A percentile compares a stretch with the other conserved stretches of the same genome.
phyloP scores from a whole-genome alignment of 257 asterid genomes.

The Solanum piurae region DNA sequence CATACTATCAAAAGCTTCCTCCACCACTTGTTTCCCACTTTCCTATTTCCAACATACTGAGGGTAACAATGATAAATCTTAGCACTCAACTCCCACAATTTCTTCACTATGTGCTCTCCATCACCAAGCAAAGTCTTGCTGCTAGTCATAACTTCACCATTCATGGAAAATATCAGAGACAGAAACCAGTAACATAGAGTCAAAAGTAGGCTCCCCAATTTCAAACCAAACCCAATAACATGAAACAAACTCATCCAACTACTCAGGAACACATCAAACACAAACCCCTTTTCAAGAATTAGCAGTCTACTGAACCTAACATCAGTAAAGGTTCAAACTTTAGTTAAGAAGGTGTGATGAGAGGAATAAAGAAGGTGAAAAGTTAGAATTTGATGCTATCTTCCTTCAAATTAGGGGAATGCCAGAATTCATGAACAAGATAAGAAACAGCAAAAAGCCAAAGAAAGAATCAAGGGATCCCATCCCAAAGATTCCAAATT shows the following conservation, averaged over 20 bases:
- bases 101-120: conserved; percentile 52
- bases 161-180: conserved; percentile 58
- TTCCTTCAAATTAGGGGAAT: conserved; percentile 27
- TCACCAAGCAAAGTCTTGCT: conserved; percentile 45
- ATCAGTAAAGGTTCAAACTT: conserved; percentile 9
- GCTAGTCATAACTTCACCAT: conserved; percentile 59
- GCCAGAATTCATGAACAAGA: conserved; percentile 16
- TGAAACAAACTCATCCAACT: conserved; percentile 68
- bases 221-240: conserved; percentile 70
- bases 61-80: conserved; percentile 50
- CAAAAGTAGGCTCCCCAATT: conserved; percentile 68
- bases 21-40: conserved; percentile 54
- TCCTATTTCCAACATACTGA: conserved; percentile 38
- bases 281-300: neutral
- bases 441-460: conserved; percentile 15
- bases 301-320: neutral
- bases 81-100: conserved; percentile 39
- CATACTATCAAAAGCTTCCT: conserved; percentile 42
- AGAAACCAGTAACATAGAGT: conserved; percentile 65
- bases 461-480: conserved; percentile 17
- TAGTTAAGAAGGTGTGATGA: neutral
- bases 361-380: neutral
- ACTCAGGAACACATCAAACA: conserved; percentile 1
- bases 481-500: conserved; percentile 26
- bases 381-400: conserved; percentile 14